These are phyloP conservation scores for Fusarium lateritium DNA, from an alignment of 2,329 filamentous ascomycete genomes.

Conservation along the genomic window DNA sequence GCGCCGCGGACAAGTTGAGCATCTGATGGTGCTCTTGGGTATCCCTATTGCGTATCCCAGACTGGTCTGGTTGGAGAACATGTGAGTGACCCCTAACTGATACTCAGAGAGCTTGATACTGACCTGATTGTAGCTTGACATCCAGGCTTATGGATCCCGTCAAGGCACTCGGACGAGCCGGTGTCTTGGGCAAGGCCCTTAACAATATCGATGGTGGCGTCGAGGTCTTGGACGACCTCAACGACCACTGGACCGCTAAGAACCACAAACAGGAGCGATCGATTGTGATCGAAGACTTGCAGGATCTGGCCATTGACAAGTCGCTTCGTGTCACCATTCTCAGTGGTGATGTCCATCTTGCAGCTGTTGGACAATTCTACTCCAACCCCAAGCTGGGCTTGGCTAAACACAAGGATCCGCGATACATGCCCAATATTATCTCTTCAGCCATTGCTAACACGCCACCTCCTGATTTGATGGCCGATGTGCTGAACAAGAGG, in stretches of 20 bases:
- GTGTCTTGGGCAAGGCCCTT: slow-evolving; percentile 83
- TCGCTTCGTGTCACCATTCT: slow-evolving; percentile 93
- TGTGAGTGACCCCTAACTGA: slow-evolving; percentile 63
- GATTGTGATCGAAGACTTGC: slow-evolving; percentile 89
- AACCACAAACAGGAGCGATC: slow-evolving; percentile 93
- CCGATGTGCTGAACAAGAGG: slow-evolving; percentile 92
- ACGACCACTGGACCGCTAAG: slow-evolving; percentile 98
- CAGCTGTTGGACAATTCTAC: slow-evolving; percentile 94
- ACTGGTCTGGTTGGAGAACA: slow-evolving; percentile 78
- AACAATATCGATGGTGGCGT: slow-evolving; percentile 94
- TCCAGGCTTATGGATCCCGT: slow-evolving; percentile 89
- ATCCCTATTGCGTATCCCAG: slow-evolving; percentile 88
- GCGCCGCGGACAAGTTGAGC: slow-evolving; percentile 85
- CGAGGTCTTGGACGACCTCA: slow-evolving; percentile 91
- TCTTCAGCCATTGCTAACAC: slow-evolving; percentile 95
- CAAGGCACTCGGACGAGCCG: slow-evolving; percentile 87
- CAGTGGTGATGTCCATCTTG: slow-evolving; percentile 94
- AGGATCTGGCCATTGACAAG: slow-evolving; percentile 93
- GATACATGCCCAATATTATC: slow-evolving; percentile 97
- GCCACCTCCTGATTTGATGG: slow-evolving; percentile 88
- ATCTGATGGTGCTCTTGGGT: slow-evolving; percentile 88
- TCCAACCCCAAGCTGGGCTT: slow-evolving; percentile 86
- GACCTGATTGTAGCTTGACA: slow-evolving; percentile 73
- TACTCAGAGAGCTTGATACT: slow-evolving; percentile 42
- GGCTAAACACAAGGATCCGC: slow-evolving; percentile 90